These are phyloP conservation scores for Monosporozyma yasuniensis DNA, from an alignment of 805 yeast genomes.

Conservation along the genomic window DNA sequence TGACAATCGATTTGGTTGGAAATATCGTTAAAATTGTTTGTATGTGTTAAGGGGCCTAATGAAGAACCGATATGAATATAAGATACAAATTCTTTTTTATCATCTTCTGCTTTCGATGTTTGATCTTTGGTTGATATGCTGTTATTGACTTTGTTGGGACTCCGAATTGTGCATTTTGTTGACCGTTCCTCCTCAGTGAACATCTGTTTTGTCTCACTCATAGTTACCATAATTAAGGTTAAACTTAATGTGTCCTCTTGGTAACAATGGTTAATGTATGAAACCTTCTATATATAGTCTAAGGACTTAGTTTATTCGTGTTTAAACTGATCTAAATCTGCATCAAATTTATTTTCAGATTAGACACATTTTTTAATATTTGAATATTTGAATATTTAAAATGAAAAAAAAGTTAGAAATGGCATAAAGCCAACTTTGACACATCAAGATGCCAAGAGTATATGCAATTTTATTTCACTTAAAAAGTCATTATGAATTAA, in stretches of 20 bases:
- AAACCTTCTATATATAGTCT: background rate
- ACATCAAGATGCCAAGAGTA: no score
- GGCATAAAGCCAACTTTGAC: no score
- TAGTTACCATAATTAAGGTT: background rate
- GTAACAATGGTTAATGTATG: background rate
- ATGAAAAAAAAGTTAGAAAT: background rate
- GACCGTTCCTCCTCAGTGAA: background rate
- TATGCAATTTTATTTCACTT: no score
- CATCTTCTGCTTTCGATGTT: background rate
- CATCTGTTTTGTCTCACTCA: background rate
- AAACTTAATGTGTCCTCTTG: background rate
- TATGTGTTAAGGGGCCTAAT: constrained; percentile 22
- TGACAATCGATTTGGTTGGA: constrained; percentile 6
- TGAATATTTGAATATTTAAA: background rate
- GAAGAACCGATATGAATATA: background rate
- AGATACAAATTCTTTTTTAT: background rate
- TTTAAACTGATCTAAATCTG: no score
- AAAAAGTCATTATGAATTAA: background rate
- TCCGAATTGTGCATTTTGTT: background rate
- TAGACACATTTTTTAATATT: background rate
- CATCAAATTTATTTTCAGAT: background rate
- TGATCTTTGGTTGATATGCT: background rate
- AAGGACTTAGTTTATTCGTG: background rate
- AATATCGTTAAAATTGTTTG: constrained; percentile 14
- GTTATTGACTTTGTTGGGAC: background rate